phyloP scores from a whole-genome alignment of 2,329 filamentous ascomycete species.

The Colletotrichum liaoningense region DNA sequence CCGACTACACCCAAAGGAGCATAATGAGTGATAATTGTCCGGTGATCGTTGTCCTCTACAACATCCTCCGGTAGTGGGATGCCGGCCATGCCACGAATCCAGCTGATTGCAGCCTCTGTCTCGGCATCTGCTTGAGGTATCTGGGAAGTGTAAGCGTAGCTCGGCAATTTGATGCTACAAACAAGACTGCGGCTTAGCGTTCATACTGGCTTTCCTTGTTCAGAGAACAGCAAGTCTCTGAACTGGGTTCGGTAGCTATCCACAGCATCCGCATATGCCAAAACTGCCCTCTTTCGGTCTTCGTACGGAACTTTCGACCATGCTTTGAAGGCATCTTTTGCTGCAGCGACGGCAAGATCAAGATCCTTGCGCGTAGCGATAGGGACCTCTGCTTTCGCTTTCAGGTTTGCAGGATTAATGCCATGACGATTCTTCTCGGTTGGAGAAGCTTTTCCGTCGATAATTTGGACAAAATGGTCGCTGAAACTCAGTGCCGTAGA shows the following conservation, averaged over 20 bases:
- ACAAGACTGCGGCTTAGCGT: neutral
- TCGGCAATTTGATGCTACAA: neutral
- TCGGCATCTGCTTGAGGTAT: constrained; percentile 41
- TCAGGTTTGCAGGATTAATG: constrained; percentile 62
- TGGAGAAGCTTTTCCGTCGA: constrained; percentile 58
- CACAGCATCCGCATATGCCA: constrained; percentile 42
- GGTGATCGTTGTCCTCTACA: constrained; percentile 51
- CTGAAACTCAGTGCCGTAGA: no score
- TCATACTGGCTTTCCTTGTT: constrained; percentile 45
- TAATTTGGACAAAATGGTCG: constrained; percentile 40
- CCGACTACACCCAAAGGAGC: constrained; percentile 53
- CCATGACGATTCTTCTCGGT: constrained; percentile 57
- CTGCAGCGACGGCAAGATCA: constrained; percentile 43
- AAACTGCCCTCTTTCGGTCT: constrained; percentile 39
- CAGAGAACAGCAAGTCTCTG: constrained; percentile 39
- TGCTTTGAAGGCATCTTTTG: constrained; percentile 41
- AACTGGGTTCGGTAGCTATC: constrained; percentile 38
- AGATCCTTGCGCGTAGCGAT: constrained; percentile 44
- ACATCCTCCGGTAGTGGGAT: constrained; percentile 51
- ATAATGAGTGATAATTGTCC: constrained; percentile 47
- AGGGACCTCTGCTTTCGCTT: constrained; percentile 53
- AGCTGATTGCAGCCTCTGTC: constrained; percentile 39
- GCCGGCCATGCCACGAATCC: constrained; percentile 43
- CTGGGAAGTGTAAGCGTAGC: neutral
- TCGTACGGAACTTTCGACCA: constrained; percentile 43